phyloP scores from a whole-genome alignment of 164 flowering plant genomes.

The Akebia trifoliata region DNA sequence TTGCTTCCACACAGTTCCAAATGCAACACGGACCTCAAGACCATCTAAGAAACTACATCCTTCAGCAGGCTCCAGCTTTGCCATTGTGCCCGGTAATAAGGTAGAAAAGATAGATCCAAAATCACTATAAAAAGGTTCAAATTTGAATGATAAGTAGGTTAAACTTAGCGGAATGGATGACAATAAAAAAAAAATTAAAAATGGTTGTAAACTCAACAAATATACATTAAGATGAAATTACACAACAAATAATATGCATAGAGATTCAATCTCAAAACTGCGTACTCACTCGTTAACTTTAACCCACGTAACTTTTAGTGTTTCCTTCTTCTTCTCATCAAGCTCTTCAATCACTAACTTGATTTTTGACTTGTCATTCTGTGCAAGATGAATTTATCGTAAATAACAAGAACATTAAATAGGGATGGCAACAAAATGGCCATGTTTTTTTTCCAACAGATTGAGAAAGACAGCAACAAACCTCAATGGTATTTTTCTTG shows the following conservation, averaged over 20 bases:
- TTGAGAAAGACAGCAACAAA: conserved; percentile 23
- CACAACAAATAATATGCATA: neutral
- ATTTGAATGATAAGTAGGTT: neutral
- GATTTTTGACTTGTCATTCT: conserved; percentile 97
- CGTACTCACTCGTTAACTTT: conserved; percentile 81
- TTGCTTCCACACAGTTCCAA: conserved; percentile 98
- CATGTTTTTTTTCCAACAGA: neutral
- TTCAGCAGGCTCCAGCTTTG: conserved; percentile 95
- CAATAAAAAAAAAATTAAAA: neutral
- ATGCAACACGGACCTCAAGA: conserved; percentile 96
- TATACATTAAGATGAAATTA: neutral
- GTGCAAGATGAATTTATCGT: conserved; percentile 5
- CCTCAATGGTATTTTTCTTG: conserved; percentile 93
- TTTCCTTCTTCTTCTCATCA: conserved; percentile 98
- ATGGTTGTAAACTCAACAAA: neutral
- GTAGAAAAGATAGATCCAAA: conserved; percentile 99
- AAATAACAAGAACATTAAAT: neutral
- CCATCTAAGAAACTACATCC: conserved; percentile 96
- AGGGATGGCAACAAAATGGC: neutral
- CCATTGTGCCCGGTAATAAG: conserved; percentile 88
- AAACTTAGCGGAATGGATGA: conserved; percentile 1
- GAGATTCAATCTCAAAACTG: neutral
- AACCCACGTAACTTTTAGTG: conserved; percentile 88
- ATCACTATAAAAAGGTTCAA: conserved; percentile 49
- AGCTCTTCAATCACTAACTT: conserved; percentile 93